Percentiles rank a stretch among this genome's conserved stretches.
Evolutionary conservation across 345 rosid species (phyloP).

Genomic region (Hibiscus syriacus): DNA sequence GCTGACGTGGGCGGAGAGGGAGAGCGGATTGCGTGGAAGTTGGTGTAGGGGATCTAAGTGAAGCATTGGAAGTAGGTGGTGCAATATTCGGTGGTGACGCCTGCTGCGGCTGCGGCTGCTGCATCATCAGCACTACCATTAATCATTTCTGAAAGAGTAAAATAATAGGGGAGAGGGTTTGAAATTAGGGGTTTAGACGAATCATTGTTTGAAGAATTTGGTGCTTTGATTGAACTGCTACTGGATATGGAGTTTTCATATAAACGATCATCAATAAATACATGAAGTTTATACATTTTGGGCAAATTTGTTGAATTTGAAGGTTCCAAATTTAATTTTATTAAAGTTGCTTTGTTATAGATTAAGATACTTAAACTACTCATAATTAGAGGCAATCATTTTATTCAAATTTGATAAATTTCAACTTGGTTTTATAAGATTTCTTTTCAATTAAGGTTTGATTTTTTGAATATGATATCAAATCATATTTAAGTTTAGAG

Average conservation of each 20-base stretch:
- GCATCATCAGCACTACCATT: slow-evolving; percentile 38
- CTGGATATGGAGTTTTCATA: neutral
- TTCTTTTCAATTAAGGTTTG: too few species aligned
- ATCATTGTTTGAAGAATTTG: neutral
- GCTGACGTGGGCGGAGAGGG: slow-evolving; percentile 20
- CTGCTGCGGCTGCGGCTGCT: slow-evolving; percentile 11
- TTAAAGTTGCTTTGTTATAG: neutral
- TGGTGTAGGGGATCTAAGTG: slow-evolving; percentile 31
- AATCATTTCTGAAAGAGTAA: slow-evolving; percentile 32
- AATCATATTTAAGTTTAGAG: too few species aligned
- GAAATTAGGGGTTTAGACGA: neutral
- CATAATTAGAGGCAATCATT: too few species aligned
- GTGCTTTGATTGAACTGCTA: neutral
- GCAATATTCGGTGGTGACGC: slow-evolving; percentile 20
- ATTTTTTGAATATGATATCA: too few species aligned
- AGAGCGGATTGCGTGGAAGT: slow-evolving; percentile 19
- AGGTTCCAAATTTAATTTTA: neutral
- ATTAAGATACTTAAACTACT: too few species aligned
- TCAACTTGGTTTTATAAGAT: too few species aligned
- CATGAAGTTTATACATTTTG: neutral
- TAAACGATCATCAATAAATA: neutral
- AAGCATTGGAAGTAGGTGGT: slow-evolving; percentile 15
- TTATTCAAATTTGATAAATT: too few species aligned
- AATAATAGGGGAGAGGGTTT: neutral
- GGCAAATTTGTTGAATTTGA: neutral